Base-by-base conservation (phyloP, 2,329 filamentous ascomycete species). In the Ceratocystis albifundus region DNA sequence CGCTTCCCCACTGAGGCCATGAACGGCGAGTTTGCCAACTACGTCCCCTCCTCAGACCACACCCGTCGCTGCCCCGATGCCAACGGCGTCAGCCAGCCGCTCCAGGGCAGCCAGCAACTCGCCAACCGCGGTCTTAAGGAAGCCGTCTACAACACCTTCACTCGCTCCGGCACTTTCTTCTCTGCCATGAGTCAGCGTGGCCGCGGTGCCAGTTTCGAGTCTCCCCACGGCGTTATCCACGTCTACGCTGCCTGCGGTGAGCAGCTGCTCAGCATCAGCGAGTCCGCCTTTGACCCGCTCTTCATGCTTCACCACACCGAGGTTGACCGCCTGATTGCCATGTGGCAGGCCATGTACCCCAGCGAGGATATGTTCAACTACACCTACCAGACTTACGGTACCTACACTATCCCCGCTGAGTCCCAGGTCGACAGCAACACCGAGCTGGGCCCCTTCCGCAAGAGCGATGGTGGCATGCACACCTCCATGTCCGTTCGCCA, bases 301-400 rank as follows among this genome's bases (percentile, higher is more conserved):
- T 80, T 80, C 70, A 77, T 77, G 77, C 71, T 80, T 30, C 79
- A 80, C 68, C 80, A 80, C 74, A 74, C 78, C 71, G 84, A 88
- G 70, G 79, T 88, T 65, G 84, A 88, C 71, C 81, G 85, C 50
- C 76, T 88, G 46, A 86, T 85, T 74, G 79, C 83, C n/a, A 77
- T 80, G 70, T 82, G 77, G 77, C 75, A 80, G 70, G 76, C 75
- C 32, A 76, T 82, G 63, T 70, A 72, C 67, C 77, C 76, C 25
- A 68, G 71, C 59, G 69, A 74, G 68, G 69, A 71, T 65, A 71
- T 76, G 36, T 77, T 79, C 70, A 70, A 66, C 41, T 69, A 69
- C 61, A 72, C 75, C 4, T 78, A 78, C 69, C 53, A 22, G 1
- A 71, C 75, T 3, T 72, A 73, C 32, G 71, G 73, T 45, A 74